Evolutionary conservation across 2,329 filamentous ascomycete species (phyloP), one percentile per base, ranked within the genome.

Genomic region (Penicillium sp.): DNA sequence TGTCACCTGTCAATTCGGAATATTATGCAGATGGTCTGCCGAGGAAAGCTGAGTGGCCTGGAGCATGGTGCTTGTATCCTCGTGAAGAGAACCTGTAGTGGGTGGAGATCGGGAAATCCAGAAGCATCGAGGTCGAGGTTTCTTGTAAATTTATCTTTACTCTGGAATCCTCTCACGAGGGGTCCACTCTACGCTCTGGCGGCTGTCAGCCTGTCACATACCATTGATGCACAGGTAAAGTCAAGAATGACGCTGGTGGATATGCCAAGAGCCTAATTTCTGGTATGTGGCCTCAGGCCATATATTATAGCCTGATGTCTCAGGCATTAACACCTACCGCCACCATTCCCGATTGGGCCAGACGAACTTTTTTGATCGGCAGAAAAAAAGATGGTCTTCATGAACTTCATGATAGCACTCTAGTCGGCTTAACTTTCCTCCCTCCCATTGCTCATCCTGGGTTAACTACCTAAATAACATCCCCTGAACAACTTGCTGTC

Each of bases 361-460:
- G 50, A 42, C 41, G 60, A 63, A 64, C 60, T 63, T 62, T 65
- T 65, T 65, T 62, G 60, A 63, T 63, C 59, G 60, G 60, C 60
- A 63, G 60, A 64, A 65, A 64, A 64, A 65, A 63, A 65, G 61
- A 65, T 55, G 52, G 52, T 62, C 58, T 59, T 57, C 57, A 61
- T 46, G 52, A 58, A 55, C 47, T 60, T 60, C 50, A 55, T 40
- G 58, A 56, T 54, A 55, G 35, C 47, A 55, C 27, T 51, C 18
- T 45, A 55, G 34, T 51, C n/a, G 47, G 41, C 25, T 32, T 6
- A 29, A 40, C 29, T 46, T 18, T 35, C 41, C 29, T 46, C 16
- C 41, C 41, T 31, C n/a, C 29, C 35, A 27, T 50, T 51, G 47
- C 16, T 40, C 40, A 32, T n/a, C 9, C 13, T n/a, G 29, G 41